Evolutionary conservation across 306 rosid species (phyloP), one percentile per base, ranked within the genome.

Genomic region (Albizia julibrissin): DNA sequence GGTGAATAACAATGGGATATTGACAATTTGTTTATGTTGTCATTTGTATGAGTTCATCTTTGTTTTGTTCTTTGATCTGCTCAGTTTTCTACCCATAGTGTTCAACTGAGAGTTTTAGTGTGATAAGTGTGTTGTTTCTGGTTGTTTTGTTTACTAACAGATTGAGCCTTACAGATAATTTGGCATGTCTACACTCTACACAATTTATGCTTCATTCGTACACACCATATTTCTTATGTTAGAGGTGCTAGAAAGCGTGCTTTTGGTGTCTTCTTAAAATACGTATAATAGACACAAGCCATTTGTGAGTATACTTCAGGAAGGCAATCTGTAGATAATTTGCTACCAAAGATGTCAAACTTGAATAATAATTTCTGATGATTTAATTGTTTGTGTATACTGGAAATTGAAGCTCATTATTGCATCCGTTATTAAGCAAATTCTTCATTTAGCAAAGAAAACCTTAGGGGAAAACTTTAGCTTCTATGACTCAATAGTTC

Each of bases 31-130:
- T 76, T 50, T 70, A 70, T n/a, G 34, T 16, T 40, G 49, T 81
- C 21, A 43, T 27, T 78, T 24, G 26, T 70, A 82, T 70, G 56
- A 67, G 75, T 82, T 77, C 14, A 15, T 76, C 26, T 68, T 77
- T 84, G 62, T 65, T 46, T 65, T 64, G 43, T 66, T 47, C 42
- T 61, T 11, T 31, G 18, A 43, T 52, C 10, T 66, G 52, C 40
- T 69, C 37, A 76, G 39, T 47, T 72, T 76, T 79, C 65, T 47
- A 58, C 75, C 73, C 29, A 62, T 75, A 77, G 34, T 71, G 15
- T 77, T 54, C 79, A 34, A 27, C 49, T 80, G 31, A 47, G 58
- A 75, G 6, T 22, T 39, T 14, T 75, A 50, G 22, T 76, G 42
- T 76, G 39, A 68, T 54, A 24, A 69, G 54, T 59, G 14, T 40